phyloP scores from a whole-genome alignment of 1,284 basidiomycete species.

The Puccinia sorghi region DNA sequence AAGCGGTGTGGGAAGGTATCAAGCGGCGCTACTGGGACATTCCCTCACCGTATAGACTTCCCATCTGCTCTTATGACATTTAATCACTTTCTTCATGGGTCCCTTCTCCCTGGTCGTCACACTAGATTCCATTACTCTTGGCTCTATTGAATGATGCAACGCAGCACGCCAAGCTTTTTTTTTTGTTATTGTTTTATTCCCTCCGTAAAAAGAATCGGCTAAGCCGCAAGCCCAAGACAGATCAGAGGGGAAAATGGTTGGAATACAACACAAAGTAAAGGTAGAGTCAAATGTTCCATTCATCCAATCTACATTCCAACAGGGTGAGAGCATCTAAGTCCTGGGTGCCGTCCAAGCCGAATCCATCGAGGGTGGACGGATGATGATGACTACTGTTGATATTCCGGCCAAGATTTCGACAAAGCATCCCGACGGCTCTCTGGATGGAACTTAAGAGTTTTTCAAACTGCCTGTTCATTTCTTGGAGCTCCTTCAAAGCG shows the following conservation, averaged over 20 bases:
- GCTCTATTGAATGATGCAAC: too few relatives aligned
- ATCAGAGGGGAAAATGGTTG: background rate
- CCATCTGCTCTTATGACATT: constrained; percentile 36
- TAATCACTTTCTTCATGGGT: background rate
- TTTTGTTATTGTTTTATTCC: too few relatives aligned
- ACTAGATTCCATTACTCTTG: too few relatives aligned
- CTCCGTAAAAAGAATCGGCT: too few relatives aligned
- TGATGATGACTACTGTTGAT: background rate
- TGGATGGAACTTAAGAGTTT: constrained; percentile 11
- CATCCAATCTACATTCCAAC: constrained; percentile 37
- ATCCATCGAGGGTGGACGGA: background rate
- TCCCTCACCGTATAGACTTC: constrained; percentile 39
- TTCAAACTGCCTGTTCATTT: constrained; percentile 37
- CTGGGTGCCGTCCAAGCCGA: constrained; percentile 19
- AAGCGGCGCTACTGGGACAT: constrained; percentile 46
- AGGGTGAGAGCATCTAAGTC: constrained; percentile 26
- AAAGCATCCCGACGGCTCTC: constrained; percentile 26
- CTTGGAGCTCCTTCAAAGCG: background rate
- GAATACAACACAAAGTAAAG: background rate
- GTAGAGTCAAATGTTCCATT: constrained; percentile 21
- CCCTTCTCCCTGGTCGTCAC: too few relatives aligned
- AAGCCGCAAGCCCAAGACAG: background rate
- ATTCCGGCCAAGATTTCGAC: background rate
- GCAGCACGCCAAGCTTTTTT: too few relatives aligned
- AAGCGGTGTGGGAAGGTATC: constrained; percentile 48